phyloP scores from a whole-genome alignment of 1,139 yeast genomes.

The Kodamaea alishanica region DNA sequence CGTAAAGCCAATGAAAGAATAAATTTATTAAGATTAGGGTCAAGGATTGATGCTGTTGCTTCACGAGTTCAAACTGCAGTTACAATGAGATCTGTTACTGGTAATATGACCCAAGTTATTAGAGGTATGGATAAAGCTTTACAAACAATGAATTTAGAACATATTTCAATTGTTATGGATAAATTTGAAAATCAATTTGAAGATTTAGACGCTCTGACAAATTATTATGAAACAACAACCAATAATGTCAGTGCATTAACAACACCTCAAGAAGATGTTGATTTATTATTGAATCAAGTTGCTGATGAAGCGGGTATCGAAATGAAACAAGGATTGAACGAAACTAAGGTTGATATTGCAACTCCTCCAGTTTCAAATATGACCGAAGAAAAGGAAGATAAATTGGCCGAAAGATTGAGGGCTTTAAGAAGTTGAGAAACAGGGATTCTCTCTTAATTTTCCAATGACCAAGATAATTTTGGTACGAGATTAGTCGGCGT shows the following conservation, averaged over 20 bases:
- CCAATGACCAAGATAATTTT: not conserved
- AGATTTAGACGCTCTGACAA: conserved; percentile 89
- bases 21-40: conserved; percentile 75
- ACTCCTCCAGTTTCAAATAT: conserved; percentile 39
- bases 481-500: not conserved
- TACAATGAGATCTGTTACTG: conserved; percentile 91
- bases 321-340: conserved; percentile 74
- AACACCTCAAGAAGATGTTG: conserved; percentile 96
- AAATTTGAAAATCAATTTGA: conserved; percentile 95
- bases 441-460: not conserved
- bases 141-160: conserved; percentile 92
- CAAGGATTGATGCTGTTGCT: conserved; percentile 94
- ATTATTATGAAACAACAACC: conserved; percentile 89
- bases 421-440: conserved; percentile 48
- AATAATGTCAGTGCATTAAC: conserved; percentile 82
- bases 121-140: conserved; percentile 95
- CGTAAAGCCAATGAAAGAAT: conserved; percentile 86
- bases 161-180: conserved; percentile 93
- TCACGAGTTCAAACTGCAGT: conserved; percentile 96
- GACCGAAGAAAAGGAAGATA: conserved; percentile 79
- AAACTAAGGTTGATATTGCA: conserved; percentile 45
- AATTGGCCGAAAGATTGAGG: conserved; percentile 78
- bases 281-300: conserved; percentile 82
- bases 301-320: conserved; percentile 99
- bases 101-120: conserved; percentile 90